phyloP scores from a whole-genome alignment of 768 basidiomycete genomes.

The Boletellus ananiceps region DNA sequence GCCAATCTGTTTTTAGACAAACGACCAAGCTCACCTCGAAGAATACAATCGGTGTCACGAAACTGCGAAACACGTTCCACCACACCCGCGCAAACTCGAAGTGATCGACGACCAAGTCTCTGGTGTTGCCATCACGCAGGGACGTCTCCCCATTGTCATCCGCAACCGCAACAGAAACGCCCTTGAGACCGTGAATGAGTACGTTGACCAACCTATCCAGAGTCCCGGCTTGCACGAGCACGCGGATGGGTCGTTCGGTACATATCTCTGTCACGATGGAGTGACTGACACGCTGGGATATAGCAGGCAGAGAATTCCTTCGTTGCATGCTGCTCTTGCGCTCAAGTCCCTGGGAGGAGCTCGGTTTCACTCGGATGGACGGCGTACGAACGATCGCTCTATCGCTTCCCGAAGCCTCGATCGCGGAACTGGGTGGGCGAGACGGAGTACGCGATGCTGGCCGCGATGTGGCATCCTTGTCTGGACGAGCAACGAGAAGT shows the following conservation, averaged over 20 bases:
- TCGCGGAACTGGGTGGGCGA: conserved; percentile 63
- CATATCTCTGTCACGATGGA: conserved; percentile 58
- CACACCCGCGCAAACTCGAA: conserved; percentile 70
- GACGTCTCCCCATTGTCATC: conserved; percentile 88
- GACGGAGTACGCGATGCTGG: conserved; percentile 62
- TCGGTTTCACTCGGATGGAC: conserved; percentile 75
- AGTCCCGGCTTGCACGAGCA: conserved; percentile 75
- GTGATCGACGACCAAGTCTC: conserved; percentile 68
- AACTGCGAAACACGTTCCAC: conserved; percentile 83
- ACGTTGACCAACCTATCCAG: conserved; percentile 69
- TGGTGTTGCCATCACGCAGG: conserved; percentile 65
- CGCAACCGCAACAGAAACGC: conserved; percentile 73
- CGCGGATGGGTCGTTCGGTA: conserved; percentile 67
- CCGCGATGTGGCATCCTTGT: conserved; percentile 47
- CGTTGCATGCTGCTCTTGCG: conserved; percentile 74
- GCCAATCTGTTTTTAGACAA: neutral
- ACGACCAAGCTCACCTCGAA: conserved; percentile 62
- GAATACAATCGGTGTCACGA: conserved; percentile 74
- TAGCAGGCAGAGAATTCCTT: conserved; percentile 73
- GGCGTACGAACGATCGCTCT: conserved; percentile 55
- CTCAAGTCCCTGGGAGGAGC: conserved; percentile 61
- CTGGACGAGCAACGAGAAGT: conserved; percentile 59
- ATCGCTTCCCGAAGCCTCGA: conserved; percentile 36
- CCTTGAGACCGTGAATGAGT: conserved; percentile 71
- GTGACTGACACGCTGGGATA: conserved; percentile 58